phyloP scores from a whole-genome alignment of 768 basidiomycete species.

The Podaxis sp. region DNA sequence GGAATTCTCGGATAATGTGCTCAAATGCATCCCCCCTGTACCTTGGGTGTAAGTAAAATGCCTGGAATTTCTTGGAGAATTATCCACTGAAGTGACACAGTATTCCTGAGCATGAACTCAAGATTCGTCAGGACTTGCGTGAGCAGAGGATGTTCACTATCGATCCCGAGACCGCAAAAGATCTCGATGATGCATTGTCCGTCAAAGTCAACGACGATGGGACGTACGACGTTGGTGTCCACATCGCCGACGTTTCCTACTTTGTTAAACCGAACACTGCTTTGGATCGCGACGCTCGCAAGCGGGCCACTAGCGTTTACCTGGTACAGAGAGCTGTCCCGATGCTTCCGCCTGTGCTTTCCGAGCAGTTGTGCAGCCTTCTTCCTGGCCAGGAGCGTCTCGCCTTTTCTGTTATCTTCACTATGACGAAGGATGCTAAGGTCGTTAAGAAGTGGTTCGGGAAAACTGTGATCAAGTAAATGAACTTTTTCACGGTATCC shows the following conservation, averaged over 20 bases:
- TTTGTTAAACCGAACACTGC: slow-evolving; percentile 95
- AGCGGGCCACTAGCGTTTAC: slow-evolving; percentile 95
- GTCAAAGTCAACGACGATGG: slow-evolving; percentile 88
- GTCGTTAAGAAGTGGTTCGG: slow-evolving; percentile 90
- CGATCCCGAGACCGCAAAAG: slow-evolving; percentile 85
- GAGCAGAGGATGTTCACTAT: slow-evolving; percentile 86
- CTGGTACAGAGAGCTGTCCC: slow-evolving; percentile 94
- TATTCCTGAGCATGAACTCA: slow-evolving; percentile 85
- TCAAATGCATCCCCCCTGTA: slow-evolving; percentile 93
- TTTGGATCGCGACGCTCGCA: slow-evolving; percentile 96
- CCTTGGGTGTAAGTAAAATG: slow-evolving; percentile 77
- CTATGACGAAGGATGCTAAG: slow-evolving; percentile 75
- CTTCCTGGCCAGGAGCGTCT: slow-evolving; percentile 85
- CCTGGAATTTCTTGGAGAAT: neutral
- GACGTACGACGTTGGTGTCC: slow-evolving; percentile 89
- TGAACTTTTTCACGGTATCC: slow-evolving; percentile 6
- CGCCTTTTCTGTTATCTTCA: slow-evolving; percentile 87
- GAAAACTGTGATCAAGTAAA: slow-evolving; percentile 85
- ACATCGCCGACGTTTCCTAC: slow-evolving; percentile 93
- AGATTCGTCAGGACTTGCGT: slow-evolving; percentile 85
- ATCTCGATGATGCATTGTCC: slow-evolving; percentile 93
- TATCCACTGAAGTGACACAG: slow-evolving; percentile 30
- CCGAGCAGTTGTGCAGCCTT: slow-evolving; percentile 91
- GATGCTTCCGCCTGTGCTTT: slow-evolving; percentile 93
- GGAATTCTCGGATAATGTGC: slow-evolving; percentile 91